Evolutionary conservation across 1,284 basidiomycete genomes (phyloP), one percentile per base, ranked within the genome.

Genomic region (Coriolopsis trogii): DNA sequence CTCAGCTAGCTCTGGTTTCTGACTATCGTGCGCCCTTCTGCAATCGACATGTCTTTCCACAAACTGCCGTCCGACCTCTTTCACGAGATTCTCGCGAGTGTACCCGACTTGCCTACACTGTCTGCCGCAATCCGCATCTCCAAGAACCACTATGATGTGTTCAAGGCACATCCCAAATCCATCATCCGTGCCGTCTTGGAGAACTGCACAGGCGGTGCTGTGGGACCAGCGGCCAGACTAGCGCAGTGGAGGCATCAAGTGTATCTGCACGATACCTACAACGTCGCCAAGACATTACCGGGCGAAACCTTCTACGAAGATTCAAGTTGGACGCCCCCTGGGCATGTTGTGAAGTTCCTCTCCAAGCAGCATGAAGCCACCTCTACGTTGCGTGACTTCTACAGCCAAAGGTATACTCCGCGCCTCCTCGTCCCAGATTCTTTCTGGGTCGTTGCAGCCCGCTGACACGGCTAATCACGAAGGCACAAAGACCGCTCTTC

Each of bases 401-500:
- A 70, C 47, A 75, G 74, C 46, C 58, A 65, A 53, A 71, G 69
- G 74, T 73, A 53, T n/a, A 38, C 18, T 16, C 40, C 18, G 21
- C 2, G 15, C n/a, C 21, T 21, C n/a, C 6, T 20, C 9, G 0
- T 23, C 16, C 20, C 9, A 15, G 6, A 9, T 4, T 33, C 6
- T 16, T 3, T 5, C 13, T 15, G 30, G 13, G 30, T 12, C 30
- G 1, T 12, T 31, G 13, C 30, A 31, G 30, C 13, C 30, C 3
- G 2, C 28, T 30, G 28, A 13, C 28, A 7, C 13, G 8, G 28
- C 28, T 8, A 13, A 30, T 30, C 33, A n/a, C n/a, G n/a, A n/a
- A 69, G 72, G 40, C 34, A 64, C 49, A 74, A 74, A 47, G 70
- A 74, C 42, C 63, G 66, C 12, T 51, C 54, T 23, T 67, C 61